These are phyloP conservation scores for Sarocladium kiliense DNA, from an alignment of 2,329 filamentous ascomycete species.

Conservation along the genomic window DNA sequence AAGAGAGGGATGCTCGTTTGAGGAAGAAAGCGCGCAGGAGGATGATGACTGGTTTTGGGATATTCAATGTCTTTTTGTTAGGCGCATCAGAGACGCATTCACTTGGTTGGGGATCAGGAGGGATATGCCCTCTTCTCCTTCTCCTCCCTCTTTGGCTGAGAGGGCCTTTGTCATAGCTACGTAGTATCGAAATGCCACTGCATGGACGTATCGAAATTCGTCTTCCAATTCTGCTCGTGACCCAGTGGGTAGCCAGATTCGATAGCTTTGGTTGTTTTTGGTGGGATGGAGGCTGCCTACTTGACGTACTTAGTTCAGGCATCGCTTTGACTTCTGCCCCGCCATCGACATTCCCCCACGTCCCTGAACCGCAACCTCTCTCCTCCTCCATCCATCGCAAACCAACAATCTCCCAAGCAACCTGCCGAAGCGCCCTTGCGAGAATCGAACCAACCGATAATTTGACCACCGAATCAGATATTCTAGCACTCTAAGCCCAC, in stretches of 20 bases:
- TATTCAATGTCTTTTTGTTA: background rate
- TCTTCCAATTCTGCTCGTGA: background rate
- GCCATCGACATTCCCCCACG: constrained; percentile 2
- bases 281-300: background rate
- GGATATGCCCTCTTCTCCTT: background rate
- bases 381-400: background rate
- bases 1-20: too few relatives aligned
- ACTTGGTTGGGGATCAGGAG: background rate
- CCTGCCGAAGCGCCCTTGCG: too few relatives aligned
- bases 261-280: too few relatives aligned
- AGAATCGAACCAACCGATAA: too few relatives aligned
- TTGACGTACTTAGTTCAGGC: background rate
- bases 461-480: too few relatives aligned
- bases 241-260: too few relatives aligned
- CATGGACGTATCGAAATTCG: background rate
- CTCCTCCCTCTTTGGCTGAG: background rate
- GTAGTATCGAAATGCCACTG: constrained; percentile 6
- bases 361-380: background rate
- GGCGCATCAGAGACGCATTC: constrained; percentile 3
- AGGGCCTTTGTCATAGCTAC: background rate
- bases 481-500: background rate
- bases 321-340: constrained; percentile 1
- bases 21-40: too few relatives aligned
- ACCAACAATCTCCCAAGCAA: background rate
- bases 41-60: too few relatives aligned